Conservation (phyloP, 1,284 basidiomycete species). For the Trametes hirsuta region DNA sequence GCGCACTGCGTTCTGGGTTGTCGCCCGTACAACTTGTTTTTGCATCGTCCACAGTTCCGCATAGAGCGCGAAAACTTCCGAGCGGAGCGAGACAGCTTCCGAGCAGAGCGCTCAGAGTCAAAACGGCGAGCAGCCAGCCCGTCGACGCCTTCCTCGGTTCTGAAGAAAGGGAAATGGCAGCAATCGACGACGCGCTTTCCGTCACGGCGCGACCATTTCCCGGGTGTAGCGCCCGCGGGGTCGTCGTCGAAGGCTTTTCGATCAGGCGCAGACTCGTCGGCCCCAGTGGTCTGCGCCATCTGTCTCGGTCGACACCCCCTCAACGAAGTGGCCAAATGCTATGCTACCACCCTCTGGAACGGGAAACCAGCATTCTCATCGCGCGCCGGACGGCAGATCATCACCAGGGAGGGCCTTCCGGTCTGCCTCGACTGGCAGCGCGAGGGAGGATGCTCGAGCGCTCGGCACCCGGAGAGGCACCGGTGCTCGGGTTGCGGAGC, state of each 20-base stretch:
- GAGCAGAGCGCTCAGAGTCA: too few species aligned
- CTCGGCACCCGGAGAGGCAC: constrained; percentile 18
- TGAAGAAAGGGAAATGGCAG: too few species aligned
- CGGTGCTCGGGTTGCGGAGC: constrained; percentile 33
- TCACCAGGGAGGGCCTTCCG: constrained; percentile 6
- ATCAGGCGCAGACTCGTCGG: not conserved
- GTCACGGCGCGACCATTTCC: not conserved
- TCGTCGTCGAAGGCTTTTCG: constrained; percentile 2
- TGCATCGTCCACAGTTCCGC: too few species aligned
- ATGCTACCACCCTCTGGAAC: constrained; percentile 17
- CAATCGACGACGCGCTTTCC: too few species aligned
- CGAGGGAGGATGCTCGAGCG: constrained; percentile 12
- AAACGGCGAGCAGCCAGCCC: too few species aligned
- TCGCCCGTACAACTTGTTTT: too few species aligned
- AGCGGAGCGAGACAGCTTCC: too few species aligned
- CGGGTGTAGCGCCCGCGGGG: not conserved
- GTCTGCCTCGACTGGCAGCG: constrained; percentile 30
- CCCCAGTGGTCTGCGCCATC: constrained; percentile 25
- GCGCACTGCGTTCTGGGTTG: too few species aligned
- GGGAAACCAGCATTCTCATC: constrained; percentile 1
- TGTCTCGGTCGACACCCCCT: constrained; percentile 28
- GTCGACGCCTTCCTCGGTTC: too few species aligned
- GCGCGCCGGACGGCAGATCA: constrained; percentile 9
- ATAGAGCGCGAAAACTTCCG: too few species aligned
- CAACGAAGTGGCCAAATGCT: constrained; percentile 24